Evolutionary conservation across 768 basidiomycete species (phyloP).

Genomic region (Boletus rubropictus): DNA sequence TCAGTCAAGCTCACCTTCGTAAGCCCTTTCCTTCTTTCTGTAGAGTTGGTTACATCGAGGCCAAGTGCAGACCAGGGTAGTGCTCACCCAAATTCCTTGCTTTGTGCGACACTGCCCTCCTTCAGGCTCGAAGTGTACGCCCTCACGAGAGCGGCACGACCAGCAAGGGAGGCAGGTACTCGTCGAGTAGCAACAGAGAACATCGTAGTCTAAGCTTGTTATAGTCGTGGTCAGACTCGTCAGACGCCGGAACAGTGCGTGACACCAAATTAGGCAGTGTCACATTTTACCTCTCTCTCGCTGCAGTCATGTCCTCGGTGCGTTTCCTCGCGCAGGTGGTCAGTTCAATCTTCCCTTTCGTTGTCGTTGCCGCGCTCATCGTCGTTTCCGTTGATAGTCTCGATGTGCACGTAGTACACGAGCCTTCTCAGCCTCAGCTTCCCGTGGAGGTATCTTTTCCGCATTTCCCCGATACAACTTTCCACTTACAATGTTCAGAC

Average conservation of each 20-base stretch:
- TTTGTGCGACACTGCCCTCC: conserved; percentile 59
- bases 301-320: conserved; percentile 54
- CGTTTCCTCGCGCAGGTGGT: conserved; percentile 54
- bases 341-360: conserved; percentile 1
- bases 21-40: conserved; percentile 71
- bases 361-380: conserved; percentile 10
- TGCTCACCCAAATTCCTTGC: conserved; percentile 56
- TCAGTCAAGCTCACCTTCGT: conserved; percentile 44
- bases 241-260: conserved; percentile 1
- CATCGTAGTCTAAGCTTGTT: conserved; percentile 10
- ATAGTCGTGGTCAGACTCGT: too few relatives aligned
- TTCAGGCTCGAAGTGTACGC: conserved; percentile 35
- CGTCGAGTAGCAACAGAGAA: conserved; percentile 33
- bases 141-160: conserved; percentile 31
- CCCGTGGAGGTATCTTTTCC: conserved; percentile 54
- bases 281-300: conserved; percentile 35
- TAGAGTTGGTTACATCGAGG: neutral
- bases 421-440: conserved; percentile 53
- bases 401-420: conserved; percentile 45
- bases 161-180: conserved; percentile 33
- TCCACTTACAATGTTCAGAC: conserved; percentile 46
- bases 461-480: conserved; percentile 23
- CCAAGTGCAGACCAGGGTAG: neutral
- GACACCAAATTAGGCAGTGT: conserved; percentile 22
- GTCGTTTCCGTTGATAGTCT: conserved; percentile 28